phyloP scores from a whole-genome alignment of 2,329 filamentous ascomycete genomes.

The Cryphonectria radicalis region DNA sequence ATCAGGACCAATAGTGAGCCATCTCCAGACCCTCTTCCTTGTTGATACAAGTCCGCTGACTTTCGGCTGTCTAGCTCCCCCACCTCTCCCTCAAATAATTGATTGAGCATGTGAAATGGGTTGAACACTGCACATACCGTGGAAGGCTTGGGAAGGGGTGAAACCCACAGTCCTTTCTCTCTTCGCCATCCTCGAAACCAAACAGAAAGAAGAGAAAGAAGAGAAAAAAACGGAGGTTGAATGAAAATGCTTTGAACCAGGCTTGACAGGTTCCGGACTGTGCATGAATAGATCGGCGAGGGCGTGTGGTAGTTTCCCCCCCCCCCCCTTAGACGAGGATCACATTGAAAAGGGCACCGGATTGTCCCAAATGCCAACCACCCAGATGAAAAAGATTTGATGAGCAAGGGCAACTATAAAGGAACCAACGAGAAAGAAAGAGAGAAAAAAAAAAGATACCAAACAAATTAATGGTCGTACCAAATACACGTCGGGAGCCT shows the following conservation, averaged over 20 bases:
- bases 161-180: slow-evolving; percentile 31
- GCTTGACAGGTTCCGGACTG: neutral
- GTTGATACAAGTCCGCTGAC: slow-evolving; percentile 13
- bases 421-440: neutral
- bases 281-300: slow-evolving; percentile 15
- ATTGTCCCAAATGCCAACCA: slow-evolving; percentile 3
- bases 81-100: slow-evolving; percentile 45
- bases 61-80: slow-evolving; percentile 39
- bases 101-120: slow-evolving; percentile 23
- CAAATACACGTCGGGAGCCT: neutral
- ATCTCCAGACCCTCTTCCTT: slow-evolving; percentile 11
- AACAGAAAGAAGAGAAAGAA: neutral
- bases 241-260: slow-evolving; percentile 1
- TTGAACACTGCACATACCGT: slow-evolving; percentile 29
- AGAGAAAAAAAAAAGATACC: neutral
- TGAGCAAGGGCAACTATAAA: neutral
- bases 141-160: slow-evolving; percentile 37
- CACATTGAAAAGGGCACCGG: slow-evolving; percentile 14
- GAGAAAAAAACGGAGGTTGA: slow-evolving; percentile 4
- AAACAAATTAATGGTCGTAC: slow-evolving; percentile 10
- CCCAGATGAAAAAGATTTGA: slow-evolving; percentile 12
- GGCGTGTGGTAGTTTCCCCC: neutral
- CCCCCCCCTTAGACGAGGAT: slow-evolving; percentile 7
- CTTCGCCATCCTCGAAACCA: neutral
- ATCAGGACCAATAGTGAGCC: slow-evolving; percentile 47